These are phyloP conservation scores for Rubroshorea leprosula DNA, from an alignment of 345 rosid genomes.

Conservation along the genomic window DNA sequence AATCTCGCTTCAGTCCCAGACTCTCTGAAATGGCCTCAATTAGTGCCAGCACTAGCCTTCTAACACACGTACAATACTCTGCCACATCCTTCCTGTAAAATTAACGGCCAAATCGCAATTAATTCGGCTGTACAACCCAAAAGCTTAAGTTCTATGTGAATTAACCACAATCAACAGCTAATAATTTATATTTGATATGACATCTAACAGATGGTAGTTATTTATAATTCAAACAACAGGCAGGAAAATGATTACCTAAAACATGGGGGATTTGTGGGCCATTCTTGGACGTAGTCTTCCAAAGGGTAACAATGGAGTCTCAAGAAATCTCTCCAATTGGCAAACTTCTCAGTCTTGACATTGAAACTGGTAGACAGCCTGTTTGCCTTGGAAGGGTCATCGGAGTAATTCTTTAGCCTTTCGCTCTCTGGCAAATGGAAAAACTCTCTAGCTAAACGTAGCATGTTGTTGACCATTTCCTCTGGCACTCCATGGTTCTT, in stretches of 20 bases:
- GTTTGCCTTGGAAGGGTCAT: slow-evolving; percentile 50
- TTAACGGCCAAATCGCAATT: too few species aligned
- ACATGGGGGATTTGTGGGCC: slow-evolving; percentile 72
- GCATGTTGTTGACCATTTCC: slow-evolving; percentile 24
- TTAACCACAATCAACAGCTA: too few species aligned
- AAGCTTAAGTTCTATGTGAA: too few species aligned
- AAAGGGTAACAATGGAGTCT: slow-evolving; percentile 78
- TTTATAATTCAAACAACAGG: too few species aligned
- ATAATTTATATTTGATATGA: too few species aligned
- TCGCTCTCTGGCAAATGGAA: slow-evolving; percentile 61
- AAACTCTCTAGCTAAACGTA: slow-evolving; percentile 41
- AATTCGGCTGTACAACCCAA: too few species aligned
- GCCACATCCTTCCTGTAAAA: slow-evolving; percentile 41
- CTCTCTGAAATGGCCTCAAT: slow-evolving; percentile 76
- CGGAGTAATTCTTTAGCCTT: slow-evolving; percentile 57
- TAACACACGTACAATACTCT: slow-evolving; percentile 44
- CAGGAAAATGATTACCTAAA: too few species aligned
- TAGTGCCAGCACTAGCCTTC: slow-evolving; percentile 42
- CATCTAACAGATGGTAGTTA: too few species aligned
- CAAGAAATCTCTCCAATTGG: slow-evolving; percentile 83
- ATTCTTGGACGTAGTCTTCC: slow-evolving; percentile 47
- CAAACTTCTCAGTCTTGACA: slow-evolving; percentile 50
- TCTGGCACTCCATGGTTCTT: slow-evolving; percentile 65
- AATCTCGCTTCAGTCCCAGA: slow-evolving; percentile 32
- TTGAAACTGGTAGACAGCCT: slow-evolving; percentile 79